These are phyloP conservation scores for Leccinum barrowsii DNA, from an alignment of 768 basidiomycete species.

Conservation along the genomic window DNA sequence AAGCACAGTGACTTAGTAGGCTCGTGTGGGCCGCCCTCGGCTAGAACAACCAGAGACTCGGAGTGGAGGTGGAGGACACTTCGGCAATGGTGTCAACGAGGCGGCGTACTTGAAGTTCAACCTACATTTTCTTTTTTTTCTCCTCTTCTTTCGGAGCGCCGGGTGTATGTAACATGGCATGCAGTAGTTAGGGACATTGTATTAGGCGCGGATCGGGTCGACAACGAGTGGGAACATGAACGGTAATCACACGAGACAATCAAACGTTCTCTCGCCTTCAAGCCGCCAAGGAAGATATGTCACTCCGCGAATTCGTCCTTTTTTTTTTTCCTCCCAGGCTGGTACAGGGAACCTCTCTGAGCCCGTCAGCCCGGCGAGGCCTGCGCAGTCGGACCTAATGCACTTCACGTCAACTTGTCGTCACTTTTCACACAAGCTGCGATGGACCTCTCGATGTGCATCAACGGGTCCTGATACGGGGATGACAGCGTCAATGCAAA, in stretches of 20 bases:
- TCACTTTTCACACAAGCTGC: conserved; percentile 20
- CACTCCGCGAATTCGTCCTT: background rate
- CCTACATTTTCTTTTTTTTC: background rate
- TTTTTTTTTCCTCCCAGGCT: conserved; percentile 10
- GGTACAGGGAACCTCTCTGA: background rate
- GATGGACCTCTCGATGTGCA: conserved; percentile 5
- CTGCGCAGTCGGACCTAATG: background rate
- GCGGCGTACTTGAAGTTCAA: background rate
- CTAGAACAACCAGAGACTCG: background rate
- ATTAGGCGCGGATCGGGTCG: background rate
- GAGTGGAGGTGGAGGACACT: background rate
- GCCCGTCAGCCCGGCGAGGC: conserved; percentile 6
- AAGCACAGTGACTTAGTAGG: background rate
- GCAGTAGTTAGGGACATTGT: background rate
- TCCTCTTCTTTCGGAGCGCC: background rate
- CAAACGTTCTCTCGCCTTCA: background rate
- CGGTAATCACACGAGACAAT: background rate
- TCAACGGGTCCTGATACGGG: conserved; percentile 19
- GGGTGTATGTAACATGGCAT: background rate
- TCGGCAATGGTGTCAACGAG: background rate
- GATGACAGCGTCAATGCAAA: conserved; percentile 16
- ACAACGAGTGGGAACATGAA: conserved; percentile 4
- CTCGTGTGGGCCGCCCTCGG: background rate
- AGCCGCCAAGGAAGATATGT: conserved; percentile 4
- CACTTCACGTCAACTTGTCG: conserved; percentile 15